Percentiles rank a stretch among this genome's conserved stretches.
These are phyloP conservation scores for Thymus mandschuricus DNA, from an alignment of 257 asterid genomes.

Conservation along the genomic window DNA sequence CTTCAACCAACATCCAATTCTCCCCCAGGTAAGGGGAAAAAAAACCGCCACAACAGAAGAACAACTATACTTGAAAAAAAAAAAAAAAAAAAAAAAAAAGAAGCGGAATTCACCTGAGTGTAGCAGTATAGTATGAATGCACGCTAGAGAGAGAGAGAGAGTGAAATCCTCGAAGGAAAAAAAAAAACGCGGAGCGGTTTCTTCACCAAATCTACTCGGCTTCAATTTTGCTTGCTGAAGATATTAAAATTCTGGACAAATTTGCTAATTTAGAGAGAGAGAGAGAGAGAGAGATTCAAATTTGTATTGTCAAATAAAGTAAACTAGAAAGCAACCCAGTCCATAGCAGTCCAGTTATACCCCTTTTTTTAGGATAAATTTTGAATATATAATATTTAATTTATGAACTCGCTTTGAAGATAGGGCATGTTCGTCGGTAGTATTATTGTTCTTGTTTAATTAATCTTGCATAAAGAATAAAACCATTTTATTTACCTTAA, in stretches of 20 bases:
- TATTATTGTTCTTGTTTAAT: too few species aligned
- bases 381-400: not conserved
- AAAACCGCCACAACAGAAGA: not conserved
- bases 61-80: not conserved
- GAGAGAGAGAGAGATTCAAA: not conserved
- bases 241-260: not conserved
- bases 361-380: not conserved
- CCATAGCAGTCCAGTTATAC: conserved; percentile 2
- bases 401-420: not conserved
- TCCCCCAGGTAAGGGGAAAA: not conserved
- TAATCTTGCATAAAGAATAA: too few species aligned
- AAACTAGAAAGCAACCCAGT: conserved; percentile 24
- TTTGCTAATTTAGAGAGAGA: not conserved
- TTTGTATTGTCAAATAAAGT: not conserved
- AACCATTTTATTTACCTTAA: too few species aligned
- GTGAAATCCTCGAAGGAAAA: not conserved
- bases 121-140: conserved; percentile 11
- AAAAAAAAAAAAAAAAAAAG: not conserved
- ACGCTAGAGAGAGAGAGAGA: conserved; percentile 25
- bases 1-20: conserved; percentile 11
- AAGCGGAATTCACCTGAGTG: conserved; percentile 24
- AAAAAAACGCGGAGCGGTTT: conserved; percentile 25
- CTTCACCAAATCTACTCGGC: conserved; percentile 25
- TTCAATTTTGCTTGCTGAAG: not conserved
- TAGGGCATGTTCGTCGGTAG: too few species aligned